phyloP scores from a whole-genome alignment of 2,329 filamentous ascomycete species.

The Mycosphaerella arachidis region DNA sequence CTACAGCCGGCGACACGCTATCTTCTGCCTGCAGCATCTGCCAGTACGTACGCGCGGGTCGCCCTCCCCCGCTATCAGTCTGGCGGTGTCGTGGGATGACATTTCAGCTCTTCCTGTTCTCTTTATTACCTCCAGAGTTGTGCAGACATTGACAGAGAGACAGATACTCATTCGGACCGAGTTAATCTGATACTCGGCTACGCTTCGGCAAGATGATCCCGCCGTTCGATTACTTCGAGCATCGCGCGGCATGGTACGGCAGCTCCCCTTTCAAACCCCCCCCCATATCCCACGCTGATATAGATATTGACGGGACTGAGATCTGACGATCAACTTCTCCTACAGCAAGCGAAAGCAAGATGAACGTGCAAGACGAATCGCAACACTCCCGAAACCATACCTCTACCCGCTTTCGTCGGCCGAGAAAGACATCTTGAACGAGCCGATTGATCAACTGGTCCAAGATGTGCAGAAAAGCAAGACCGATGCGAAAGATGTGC shows the following conservation, averaged over 20 bases:
- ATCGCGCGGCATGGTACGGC: conserved; percentile 65
- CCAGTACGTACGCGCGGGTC: conserved; percentile 1
- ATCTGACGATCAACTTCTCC: conserved; percentile 2
- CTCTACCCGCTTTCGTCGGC: conserved; percentile 58
- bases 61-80: conserved; percentile 7
- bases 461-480: conserved; percentile 67
- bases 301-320: neutral
- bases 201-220: conserved; percentile 28
- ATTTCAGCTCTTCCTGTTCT: neutral
- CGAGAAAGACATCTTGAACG: conserved; percentile 65
- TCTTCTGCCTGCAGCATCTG: neutral
- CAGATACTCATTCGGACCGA: neutral
- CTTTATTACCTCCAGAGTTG: neutral
- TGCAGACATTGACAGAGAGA: neutral
- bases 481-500: conserved; percentile 64
- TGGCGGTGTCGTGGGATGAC: neutral
- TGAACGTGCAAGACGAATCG: conserved; percentile 67
- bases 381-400: conserved; percentile 61
- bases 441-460: conserved; percentile 73
- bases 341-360: conserved; percentile 72
- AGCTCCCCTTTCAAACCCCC: conserved; percentile 4
- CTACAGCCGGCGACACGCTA: conserved; percentile 2
- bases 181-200: neutral
- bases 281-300: conserved; percentile 13
- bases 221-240: conserved; percentile 64